Conservation (phyloP, 495 filamentous ascomycete species). For the Penicillium soppii region DNA sequence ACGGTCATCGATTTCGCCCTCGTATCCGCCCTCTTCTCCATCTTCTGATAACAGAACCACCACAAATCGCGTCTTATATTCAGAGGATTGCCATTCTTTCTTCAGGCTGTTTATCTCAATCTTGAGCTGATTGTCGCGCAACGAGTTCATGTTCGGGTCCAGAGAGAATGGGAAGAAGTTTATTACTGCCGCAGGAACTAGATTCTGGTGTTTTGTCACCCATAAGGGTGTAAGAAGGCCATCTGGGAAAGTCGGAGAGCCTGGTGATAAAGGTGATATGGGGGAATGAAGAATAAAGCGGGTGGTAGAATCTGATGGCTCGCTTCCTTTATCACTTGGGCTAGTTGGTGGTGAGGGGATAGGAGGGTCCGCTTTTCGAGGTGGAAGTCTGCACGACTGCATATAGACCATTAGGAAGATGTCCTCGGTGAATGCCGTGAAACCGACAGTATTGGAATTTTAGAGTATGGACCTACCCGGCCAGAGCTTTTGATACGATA, state of each 20-base stretch:
- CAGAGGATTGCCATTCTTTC: constrained; percentile 60
- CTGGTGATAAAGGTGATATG: constrained; percentile 80
- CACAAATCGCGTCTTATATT: constrained; percentile 71
- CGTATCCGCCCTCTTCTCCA: constrained; percentile 54
- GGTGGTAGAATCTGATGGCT: constrained; percentile 38
- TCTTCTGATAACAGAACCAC: constrained; percentile 74
- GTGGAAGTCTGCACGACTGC: constrained; percentile 57
- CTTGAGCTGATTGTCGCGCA: constrained; percentile 84
- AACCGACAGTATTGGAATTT: constrained; percentile 3
- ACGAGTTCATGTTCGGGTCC: constrained; percentile 65
- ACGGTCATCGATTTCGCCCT: constrained; percentile 70
- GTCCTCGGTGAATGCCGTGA: not conserved
- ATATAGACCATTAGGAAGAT: constrained; percentile 17
- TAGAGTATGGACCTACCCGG: constrained; percentile 61
- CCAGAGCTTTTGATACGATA: constrained; percentile 71
- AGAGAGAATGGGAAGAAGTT: constrained; percentile 71
- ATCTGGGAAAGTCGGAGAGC: constrained; percentile 80
- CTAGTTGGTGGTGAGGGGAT: constrained; percentile 48
- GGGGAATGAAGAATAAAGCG: constrained; percentile 73
- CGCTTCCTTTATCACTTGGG: constrained; percentile 46
- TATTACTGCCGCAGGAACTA: constrained; percentile 76
- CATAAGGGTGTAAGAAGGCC: constrained; percentile 78
- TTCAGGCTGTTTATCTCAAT: constrained; percentile 79
- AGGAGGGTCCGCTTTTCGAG: constrained; percentile 62
- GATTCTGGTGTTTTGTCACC: constrained; percentile 80